Evolutionary conservation across 768 basidiomycete genomes (phyloP).

Genomic region (Lyophyllum shimeji): DNA sequence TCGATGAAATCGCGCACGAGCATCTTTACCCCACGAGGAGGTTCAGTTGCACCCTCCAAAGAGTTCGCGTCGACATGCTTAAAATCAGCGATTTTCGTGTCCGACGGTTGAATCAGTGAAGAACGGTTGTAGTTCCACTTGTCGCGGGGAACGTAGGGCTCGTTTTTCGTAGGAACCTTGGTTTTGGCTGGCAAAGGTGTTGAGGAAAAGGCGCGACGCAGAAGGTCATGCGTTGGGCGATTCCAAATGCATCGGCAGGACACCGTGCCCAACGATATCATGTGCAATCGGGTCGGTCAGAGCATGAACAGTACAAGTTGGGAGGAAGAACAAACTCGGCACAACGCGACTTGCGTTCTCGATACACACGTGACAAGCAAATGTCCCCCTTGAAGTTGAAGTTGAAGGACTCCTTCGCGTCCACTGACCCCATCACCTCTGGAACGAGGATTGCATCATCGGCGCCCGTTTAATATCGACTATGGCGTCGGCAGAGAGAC

Average conservation of each 20-base stretch:
- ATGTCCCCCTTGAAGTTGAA: not conserved
- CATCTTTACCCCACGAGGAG: slow-evolving; percentile 87
- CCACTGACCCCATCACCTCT: too few relatives aligned
- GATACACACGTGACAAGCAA: slow-evolving; percentile 11
- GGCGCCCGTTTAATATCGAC: not conserved
- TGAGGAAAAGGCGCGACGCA: slow-evolving; percentile 24
- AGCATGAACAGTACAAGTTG: slow-evolving; percentile 12
- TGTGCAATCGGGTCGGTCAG: slow-evolving; percentile 27
- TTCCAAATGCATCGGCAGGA: slow-evolving; percentile 33
- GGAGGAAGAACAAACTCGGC: not conserved
- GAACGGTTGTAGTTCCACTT: slow-evolving; percentile 80
- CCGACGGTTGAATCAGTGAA: slow-evolving; percentile 53
- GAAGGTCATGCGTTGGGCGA: slow-evolving; percentile 14
- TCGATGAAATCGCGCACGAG: slow-evolving; percentile 95
- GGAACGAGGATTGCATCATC: not conserved
- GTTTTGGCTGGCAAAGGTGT: slow-evolving; percentile 8
- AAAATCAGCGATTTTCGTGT: slow-evolving; percentile 41
- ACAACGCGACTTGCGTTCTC: not conserved
- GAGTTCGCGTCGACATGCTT: slow-evolving; percentile 68
- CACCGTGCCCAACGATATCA: slow-evolving; percentile 33
- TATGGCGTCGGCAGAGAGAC: slow-evolving; percentile 43
- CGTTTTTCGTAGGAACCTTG: slow-evolving; percentile 14
- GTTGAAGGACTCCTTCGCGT: too few relatives aligned
- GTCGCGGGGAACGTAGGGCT: slow-evolving; percentile 38
- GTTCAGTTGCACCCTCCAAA: slow-evolving; percentile 51